Evolutionary conservation across 148 eudicot species (phyloP).

Genomic region (Chenopodium berlandieri): DNA sequence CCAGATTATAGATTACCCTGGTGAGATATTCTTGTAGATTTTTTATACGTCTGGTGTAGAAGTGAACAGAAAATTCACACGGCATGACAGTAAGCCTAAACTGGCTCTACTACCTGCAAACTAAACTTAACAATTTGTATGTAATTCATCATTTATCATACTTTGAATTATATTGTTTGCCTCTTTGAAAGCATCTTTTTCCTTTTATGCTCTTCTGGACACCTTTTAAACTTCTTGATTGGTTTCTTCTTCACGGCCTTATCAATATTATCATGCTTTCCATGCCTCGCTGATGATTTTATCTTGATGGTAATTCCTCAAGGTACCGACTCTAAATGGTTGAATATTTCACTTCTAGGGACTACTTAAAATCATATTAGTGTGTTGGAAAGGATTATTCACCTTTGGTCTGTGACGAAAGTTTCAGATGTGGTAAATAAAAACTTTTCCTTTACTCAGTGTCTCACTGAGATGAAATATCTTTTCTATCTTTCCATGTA

Average conservation of each 20-base stretch:
- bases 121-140: neutral
- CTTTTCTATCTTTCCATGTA: neutral
- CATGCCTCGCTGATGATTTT: neutral
- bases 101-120: neutral
- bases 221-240: neutral
- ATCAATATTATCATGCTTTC: neutral
- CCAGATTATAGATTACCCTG: too few species aligned
- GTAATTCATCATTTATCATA: neutral
- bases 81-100: neutral
- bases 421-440: conserved; percentile 48
- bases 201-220: neutral
- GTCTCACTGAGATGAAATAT: neutral
- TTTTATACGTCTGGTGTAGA: too few species aligned
- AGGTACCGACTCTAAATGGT: neutral
- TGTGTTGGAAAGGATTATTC: conserved; percentile 53
- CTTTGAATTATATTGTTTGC: too few species aligned
- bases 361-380: conserved; percentile 61
- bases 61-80: neutral
- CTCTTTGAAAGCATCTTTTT: too few species aligned
- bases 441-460: neutral
- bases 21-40: too few species aligned
- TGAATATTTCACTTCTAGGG: conserved; percentile 26
- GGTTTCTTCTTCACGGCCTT: neutral
- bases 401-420: conserved; percentile 26
- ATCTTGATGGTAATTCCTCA: neutral